These are phyloP conservation scores for Apiospora malaysiana DNA, from an alignment of 2,329 filamentous ascomycete genomes.

Conservation along the genomic window DNA sequence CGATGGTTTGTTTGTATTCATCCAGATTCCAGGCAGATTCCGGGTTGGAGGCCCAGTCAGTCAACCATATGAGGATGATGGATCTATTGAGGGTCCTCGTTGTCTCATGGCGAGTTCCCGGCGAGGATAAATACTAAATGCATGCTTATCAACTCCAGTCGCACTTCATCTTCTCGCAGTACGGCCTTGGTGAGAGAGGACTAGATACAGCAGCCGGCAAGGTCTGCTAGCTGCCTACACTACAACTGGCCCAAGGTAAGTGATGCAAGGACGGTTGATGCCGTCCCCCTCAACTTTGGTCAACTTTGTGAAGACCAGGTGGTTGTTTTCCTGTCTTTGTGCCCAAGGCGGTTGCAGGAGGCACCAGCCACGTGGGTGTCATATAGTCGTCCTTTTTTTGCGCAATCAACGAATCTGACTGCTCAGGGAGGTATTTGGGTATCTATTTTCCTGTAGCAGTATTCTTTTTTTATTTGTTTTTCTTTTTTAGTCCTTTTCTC, in stretches of 20 bases:
- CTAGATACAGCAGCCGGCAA: not conserved
- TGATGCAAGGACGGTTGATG: constrained; percentile 14
- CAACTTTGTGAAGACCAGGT: not conserved
- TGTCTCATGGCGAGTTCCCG: not conserved
- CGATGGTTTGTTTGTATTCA: no score
- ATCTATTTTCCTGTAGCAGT: not conserved
- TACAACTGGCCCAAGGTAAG: not conserved
- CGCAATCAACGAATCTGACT: constrained; percentile 10
- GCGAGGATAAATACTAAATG: constrained; percentile 16
- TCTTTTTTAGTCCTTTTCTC: not conserved
- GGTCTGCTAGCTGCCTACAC: not conserved
- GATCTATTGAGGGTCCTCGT: not conserved
- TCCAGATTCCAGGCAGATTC: no score
- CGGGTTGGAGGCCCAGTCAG: no score
- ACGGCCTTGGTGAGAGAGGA: not conserved
- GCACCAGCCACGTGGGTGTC: constrained; percentile 18
- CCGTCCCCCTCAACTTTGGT: constrained; percentile 6
- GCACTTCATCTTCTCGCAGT: constrained; percentile 10
- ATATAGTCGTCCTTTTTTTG: not conserved
- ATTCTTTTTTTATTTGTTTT: not conserved
- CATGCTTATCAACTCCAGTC: constrained; percentile 15
- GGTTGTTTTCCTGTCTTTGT: constrained; percentile 16
- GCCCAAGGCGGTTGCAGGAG: constrained; percentile 16
- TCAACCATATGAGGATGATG: not conserved
- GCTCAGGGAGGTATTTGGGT: not conserved